A percentile compares a stretch with the other conserved stretches of the same genome.
phyloP scores from a whole-genome alignment of 352 stramenopile species.

The Phytophthora sansomeana region DNA sequence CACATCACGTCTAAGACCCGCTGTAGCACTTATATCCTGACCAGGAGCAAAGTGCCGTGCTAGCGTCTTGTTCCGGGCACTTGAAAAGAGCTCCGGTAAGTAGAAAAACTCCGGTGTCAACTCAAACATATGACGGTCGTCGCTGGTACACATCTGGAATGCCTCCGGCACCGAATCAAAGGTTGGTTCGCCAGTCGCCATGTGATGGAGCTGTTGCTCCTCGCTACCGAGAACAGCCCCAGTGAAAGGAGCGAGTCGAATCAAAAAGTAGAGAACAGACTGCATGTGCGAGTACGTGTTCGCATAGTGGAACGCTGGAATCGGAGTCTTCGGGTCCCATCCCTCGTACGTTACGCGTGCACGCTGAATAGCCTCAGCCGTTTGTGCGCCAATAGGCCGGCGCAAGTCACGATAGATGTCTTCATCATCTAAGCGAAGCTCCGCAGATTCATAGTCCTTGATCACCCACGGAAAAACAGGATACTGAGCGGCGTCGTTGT shows the following conservation, averaged over 20 bases:
- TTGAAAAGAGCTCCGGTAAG: constrained; percentile 73
- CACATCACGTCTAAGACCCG: constrained; percentile 85
- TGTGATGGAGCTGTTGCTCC: constrained; percentile 42
- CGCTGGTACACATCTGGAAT: constrained; percentile 61
- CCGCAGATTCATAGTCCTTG: constrained; percentile 94
- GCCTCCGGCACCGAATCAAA: constrained; percentile 76
- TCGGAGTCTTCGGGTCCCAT: constrained; percentile 52
- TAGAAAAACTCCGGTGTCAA: constrained; percentile 87
- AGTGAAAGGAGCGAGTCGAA: constrained; percentile 76
- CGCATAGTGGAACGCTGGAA: constrained; percentile 79
- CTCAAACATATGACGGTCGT: constrained; percentile 73
- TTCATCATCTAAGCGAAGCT: constrained; percentile 94
- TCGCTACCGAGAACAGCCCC: constrained; percentile 49
- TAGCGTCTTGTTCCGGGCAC: constrained; percentile 71
- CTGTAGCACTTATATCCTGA: constrained; percentile 44
- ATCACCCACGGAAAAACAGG: constrained; percentile 99
- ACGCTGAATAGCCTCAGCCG: constrained; percentile 48
- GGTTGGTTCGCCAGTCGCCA: constrained; percentile 44
- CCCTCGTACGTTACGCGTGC: constrained; percentile 56
- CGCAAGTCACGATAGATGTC: constrained; percentile 95
- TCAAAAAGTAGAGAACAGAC: constrained; percentile 80
- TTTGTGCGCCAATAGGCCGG: constrained; percentile 96
- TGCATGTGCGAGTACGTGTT: constrained; percentile 78
- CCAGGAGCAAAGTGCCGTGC: constrained; percentile 47
- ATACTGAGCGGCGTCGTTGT: constrained; percentile 99